phyloP scores from a whole-genome alignment of 208 protist species.

The Trichomonas gallinae region DNA sequence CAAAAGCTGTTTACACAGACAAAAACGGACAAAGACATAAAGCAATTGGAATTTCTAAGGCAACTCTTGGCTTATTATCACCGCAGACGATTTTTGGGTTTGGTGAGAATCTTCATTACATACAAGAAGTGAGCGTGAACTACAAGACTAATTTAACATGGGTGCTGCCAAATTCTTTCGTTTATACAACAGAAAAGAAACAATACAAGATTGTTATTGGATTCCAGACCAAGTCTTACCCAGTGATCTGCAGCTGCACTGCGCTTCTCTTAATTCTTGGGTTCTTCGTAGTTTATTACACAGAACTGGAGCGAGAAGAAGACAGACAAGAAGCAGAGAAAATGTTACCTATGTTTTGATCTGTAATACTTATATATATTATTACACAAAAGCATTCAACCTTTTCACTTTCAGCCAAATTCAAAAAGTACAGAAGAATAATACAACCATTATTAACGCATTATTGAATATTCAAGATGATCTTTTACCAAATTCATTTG shows the following conservation, averaged over 20 bases:
- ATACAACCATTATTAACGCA: no score
- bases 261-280: background rate
- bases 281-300: background rate
- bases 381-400: no score
- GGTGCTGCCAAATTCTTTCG: background rate
- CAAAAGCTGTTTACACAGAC: background rate
- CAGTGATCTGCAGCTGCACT: background rate
- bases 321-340: background rate
- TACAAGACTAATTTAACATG: background rate
- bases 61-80: background rate
- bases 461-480: no score
- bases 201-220: background rate
- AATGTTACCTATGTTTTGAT: background rate
- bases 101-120: background rate
- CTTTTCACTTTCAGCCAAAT: no score
- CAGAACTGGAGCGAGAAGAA: background rate
- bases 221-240: background rate
- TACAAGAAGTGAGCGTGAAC: background rate
- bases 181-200: background rate
- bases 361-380: background rate
- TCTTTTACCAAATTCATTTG: no score
- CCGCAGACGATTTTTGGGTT: background rate
- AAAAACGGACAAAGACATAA: background rate
- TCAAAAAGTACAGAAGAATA: no score
- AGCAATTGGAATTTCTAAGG: background rate